Percentiles rank a stretch among this genome's conserved stretches.
These are phyloP conservation scores for Cordyceps pruinosa DNA, from an alignment of 2,329 filamentous ascomycete genomes.

Conservation along the genomic window DNA sequence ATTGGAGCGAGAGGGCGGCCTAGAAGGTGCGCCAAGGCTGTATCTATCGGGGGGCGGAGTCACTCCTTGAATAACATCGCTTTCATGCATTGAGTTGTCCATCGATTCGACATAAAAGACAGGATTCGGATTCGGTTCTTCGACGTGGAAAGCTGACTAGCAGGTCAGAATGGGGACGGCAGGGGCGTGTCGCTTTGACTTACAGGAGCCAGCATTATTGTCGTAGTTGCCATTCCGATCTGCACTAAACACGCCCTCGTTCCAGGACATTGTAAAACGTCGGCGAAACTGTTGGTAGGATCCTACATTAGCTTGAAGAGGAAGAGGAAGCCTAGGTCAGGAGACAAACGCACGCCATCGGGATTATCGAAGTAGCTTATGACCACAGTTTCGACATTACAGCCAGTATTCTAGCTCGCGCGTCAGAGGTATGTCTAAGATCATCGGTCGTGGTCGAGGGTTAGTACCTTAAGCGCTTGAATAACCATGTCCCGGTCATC, in stretches of 20 bases:
- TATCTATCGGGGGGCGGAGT: conserved; percentile 35
- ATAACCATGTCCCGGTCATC: conserved; percentile 34
- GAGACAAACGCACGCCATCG: conserved; percentile 22
- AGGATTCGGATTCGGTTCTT: conserved; percentile 39
- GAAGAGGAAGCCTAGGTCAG: conserved; percentile 7
- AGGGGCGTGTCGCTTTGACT: conserved; percentile 15
- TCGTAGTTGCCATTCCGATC: conserved; percentile 43
- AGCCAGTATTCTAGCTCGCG: conserved; percentile 31
- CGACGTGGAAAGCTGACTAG: conserved; percentile 47
- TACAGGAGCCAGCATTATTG: conserved; percentile 39
- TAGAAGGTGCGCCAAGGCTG: conserved; percentile 43
- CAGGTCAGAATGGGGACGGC: neutral
- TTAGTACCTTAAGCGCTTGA: conserved; percentile 35
- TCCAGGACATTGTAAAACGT: conserved; percentile 44
- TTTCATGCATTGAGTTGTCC: neutral
- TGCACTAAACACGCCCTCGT: conserved; percentile 46
- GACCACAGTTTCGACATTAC: conserved; percentile 42
- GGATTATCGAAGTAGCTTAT: conserved; percentile 47
- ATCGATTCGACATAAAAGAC: conserved; percentile 4
- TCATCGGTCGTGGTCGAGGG: neutral
- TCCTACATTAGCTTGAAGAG: neutral
- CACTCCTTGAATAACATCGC: conserved; percentile 35
- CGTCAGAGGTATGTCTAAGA: neutral
- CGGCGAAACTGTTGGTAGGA: conserved; percentile 32
- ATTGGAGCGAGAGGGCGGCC: conserved; percentile 55